phyloP scores from a whole-genome alignment of 164 flowering plant species.

The Magnolia sinica region DNA sequence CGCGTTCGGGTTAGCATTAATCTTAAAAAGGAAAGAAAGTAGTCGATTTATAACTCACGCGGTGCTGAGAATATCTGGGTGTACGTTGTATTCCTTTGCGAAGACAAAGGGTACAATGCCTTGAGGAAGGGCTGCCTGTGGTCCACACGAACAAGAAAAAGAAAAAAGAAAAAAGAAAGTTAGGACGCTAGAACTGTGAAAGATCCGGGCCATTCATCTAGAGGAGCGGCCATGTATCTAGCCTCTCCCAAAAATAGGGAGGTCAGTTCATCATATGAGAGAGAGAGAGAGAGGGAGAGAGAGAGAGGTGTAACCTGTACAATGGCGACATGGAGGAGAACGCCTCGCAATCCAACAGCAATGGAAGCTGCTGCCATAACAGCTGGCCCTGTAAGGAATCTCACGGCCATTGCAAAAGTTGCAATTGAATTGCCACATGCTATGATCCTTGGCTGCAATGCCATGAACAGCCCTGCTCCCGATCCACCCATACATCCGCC shows the following conservation, averaged over 20 bases:
- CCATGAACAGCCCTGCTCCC: slow-evolving; percentile 85
- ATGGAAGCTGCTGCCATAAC: slow-evolving; percentile 94
- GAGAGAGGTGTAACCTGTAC: slow-evolving; percentile 57
- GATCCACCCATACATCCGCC: neutral
- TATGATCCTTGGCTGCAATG: slow-evolving; percentile 96
- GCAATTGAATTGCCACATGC: slow-evolving; percentile 93
- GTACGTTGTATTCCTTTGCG: slow-evolving; percentile 84
- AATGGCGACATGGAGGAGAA: slow-evolving; percentile 77
- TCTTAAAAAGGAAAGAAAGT: neutral
- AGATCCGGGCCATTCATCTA: too few species aligned
- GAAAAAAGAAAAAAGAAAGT: too few species aligned
- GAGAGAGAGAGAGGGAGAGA: slow-evolving; percentile 12
- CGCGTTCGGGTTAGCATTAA: too few species aligned
- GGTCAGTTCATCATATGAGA: neutral
- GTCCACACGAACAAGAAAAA: neutral
- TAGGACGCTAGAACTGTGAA: too few species aligned
- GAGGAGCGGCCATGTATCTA: too few species aligned
- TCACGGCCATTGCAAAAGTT: slow-evolving; percentile 82
- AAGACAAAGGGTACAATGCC: slow-evolving; percentile 96
- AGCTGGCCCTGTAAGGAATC: slow-evolving; percentile 97
- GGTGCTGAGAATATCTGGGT: slow-evolving; percentile 92
- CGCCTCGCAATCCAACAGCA: slow-evolving; percentile 79
- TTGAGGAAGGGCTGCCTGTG: slow-evolving; percentile 91
- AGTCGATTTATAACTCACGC: slow-evolving; percentile 24
- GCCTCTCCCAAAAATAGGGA: too few species aligned